Base-by-base conservation (phyloP, 768 basidiomycete species). In the Calocera cornea region DNA sequence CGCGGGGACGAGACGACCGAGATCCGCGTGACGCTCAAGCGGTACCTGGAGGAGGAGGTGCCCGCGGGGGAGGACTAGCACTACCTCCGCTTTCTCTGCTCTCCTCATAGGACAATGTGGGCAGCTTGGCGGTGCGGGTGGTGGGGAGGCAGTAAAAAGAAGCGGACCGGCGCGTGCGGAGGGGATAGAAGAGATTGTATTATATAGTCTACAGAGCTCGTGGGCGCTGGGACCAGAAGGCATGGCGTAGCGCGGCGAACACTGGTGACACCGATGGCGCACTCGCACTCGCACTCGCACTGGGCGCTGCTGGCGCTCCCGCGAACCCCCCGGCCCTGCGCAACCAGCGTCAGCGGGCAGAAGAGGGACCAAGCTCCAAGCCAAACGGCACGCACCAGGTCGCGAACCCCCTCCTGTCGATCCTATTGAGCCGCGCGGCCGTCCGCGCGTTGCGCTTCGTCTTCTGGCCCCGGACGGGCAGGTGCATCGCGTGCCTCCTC, bases 1-100 rank as follows among this genome's bases (percentile, higher is more conserved):
- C 82, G 92, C 69, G 97, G 97, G 2, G 97, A 97, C 73, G 95
- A 97, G 73, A 86, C 80, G 70, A 98, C 95, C 27, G 95, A 97
- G 76, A 88, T 99, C 71, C 84, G 89, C 64, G 95, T 99, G 66
- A 89, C 85, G 72, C 78, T 99, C 71, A 78, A 97, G 67, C 90
- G 93, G 77, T 89, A 95, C 74, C 76, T 98, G 70, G 97, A 99
- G 75, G 97, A 99, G 77, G 97, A 99, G 76, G 87, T 95, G 31
- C 94, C 94, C 0, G 83, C 90, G 47, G 92, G 90, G 67, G 94
- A 97, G 74, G 94, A 97, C 78, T 95, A 60, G 54, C 54, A n/a
- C 49, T 50, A n/a, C 8, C 14, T 7, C 8, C 14, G 49, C 12
- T 14, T 27, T 7, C 11, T 10, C 49, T 50, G 49, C 40, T 50